Evolutionary conservation across 495 filamentous ascomycete species (phyloP), one percentile per base, ranked within the genome.

Genomic region (Copromyces sp.): DNA sequence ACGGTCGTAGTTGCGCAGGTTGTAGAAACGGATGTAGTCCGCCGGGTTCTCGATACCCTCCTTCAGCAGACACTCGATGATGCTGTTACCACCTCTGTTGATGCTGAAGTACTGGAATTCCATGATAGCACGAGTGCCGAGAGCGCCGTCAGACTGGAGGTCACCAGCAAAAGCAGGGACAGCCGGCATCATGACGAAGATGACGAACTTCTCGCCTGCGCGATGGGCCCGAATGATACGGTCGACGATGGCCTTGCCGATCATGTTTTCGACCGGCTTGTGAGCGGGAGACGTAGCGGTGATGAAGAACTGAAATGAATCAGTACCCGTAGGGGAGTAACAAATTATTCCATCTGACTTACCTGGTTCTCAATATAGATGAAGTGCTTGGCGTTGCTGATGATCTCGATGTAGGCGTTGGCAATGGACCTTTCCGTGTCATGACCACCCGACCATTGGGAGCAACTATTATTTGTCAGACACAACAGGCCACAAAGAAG

Each of bases 341-440:
- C 6, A 2, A 4, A 17, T 4, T 0, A 6, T 17, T 3, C 5
- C 6, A 5, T 7, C 16, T 12, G 16, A 68, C 77, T 20, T 69
- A 83, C 83, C 80, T 98, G 94, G 76, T 98, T 98, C 82, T 98
- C 94, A 20, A 98, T 97, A 81, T 97, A 98, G 44, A 98, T 81
- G 75, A 93, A 97, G 79, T 97, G 92, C 79, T 91, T 80, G 53
- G 92, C 93, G 74, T 92, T 90, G 32, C 84, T 86, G 78, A 98
- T 97, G 40, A 91, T 87, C 69, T 93, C 88, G 44, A 91, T 90
- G 74, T 98, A 98, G 0, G 95, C 94, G 77, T 97, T 93, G 24
- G 89, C 88, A 76, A 98, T 94, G 0, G 94, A 97, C 80, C 97
- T 94, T 82, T 96, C 90, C 0, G 89, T 86, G 6, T 83, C 81